phyloP scores from a whole-genome alignment of 495 filamentous ascomycete species.

The Trichoderma reesei region DNA sequence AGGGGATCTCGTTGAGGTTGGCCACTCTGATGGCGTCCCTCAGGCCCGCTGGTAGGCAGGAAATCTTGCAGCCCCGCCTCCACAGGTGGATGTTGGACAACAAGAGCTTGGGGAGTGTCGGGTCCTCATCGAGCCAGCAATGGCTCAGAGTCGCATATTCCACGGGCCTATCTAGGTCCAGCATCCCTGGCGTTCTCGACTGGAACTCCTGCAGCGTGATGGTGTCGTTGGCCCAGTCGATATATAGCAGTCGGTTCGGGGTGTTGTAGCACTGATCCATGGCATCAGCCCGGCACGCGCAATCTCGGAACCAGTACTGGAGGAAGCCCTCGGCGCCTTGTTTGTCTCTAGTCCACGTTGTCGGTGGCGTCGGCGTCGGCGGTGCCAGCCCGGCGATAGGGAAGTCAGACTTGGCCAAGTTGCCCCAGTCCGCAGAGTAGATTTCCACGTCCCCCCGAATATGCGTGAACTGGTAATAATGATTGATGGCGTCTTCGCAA shows the following conservation, averaged over 20 bases:
- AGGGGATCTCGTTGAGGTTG: not conserved
- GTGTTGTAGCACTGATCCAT: not conserved
- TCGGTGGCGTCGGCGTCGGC: too few relatives aligned
- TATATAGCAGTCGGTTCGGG: not conserved
- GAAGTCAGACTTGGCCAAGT: not conserved
- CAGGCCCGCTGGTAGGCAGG: not conserved
- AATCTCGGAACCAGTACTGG: not conserved
- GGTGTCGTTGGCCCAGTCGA: not conserved
- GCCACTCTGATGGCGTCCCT: not conserved
- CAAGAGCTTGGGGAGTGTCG: not conserved
- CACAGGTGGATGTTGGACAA: not conserved
- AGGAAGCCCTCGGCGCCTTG: not conserved
- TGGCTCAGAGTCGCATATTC: not conserved
- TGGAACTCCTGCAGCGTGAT: not conserved
- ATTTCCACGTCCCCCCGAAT: not conserved
- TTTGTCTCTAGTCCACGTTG: not conserved
- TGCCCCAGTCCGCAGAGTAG: not conserved
- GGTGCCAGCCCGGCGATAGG: not conserved
- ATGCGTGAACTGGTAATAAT: not conserved
- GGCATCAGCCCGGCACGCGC: not conserved
- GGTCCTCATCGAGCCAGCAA: not conserved
- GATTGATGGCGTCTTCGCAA: not conserved
- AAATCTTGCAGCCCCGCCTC: not conserved
- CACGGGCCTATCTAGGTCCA: not conserved
- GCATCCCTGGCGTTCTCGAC: not conserved